Evolutionary conservation across 192 early-diverging fungal genomes (phyloP), one percentile per base, ranked within the genome.

Genomic region (Dispira parvispora): DNA sequence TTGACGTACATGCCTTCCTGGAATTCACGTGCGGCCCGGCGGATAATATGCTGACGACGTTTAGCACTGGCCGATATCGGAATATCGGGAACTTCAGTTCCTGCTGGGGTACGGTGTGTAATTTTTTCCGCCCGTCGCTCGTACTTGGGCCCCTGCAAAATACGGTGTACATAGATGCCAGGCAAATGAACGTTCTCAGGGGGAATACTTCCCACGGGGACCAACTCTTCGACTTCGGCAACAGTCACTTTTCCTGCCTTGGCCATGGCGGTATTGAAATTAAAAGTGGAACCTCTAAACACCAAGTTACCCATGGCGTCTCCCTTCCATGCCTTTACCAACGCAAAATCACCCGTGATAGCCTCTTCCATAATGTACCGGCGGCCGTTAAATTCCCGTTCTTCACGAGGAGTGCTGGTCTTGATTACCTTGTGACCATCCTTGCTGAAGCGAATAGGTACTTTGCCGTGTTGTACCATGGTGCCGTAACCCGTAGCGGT

Each of bases 301-400:
- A 86, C 70, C 27, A 87, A 67, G 70, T 89, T 89, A 38, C 86
- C 86, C n/a, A 81, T 75, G 56, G 75, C 78, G 65, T 89, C 86
- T 18, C 78, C 88, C 75, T 89, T 89, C 85, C 84, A 89, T n/a
- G 88, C 88, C 73, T 89, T 89, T 65, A 89, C 77, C 14, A 89
- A 69, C 0, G 83, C 78, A 72, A 74, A 85, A 68, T 89, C 85
- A 18, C 88, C 88, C 0, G 71, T 73, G 32, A 89, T 88, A 1
- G 32, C 32, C 32, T 38, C 6, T 38, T 38, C 32, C 32, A 38
- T 38, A 6, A 38, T 38, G 32, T 38, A 38, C 3, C 32, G 32
- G 32, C 32, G 32, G 32, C 32, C 32, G 32, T 38, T 38, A 38
- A 38, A 38, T 38, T 38, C 32, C 6, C 32, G 32, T 6, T 38